Percentiles rank a stretch among this genome's conserved stretches.
Evolutionary conservation across 2,329 filamentous ascomycete genomes (phyloP).

Genomic region (Fusarium pseudonygamai): DNA sequence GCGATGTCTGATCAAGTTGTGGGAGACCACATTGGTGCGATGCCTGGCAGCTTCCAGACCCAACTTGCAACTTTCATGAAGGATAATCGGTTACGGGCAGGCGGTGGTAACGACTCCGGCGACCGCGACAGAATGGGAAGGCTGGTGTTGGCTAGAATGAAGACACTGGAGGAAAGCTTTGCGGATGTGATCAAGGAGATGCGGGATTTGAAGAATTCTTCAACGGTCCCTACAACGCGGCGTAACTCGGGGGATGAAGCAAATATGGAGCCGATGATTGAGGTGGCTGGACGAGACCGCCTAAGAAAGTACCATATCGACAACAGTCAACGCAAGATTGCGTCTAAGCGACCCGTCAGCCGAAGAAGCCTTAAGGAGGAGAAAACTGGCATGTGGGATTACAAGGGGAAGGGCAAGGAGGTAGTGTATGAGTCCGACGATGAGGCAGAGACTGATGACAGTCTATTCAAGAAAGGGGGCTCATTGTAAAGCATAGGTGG

Average conservation of each 20-base stretch:
- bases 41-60: slow-evolving; percentile 82
- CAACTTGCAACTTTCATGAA: slow-evolving; percentile 78
- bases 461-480: slow-evolving; percentile 50
- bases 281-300: slow-evolving; percentile 48
- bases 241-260: slow-evolving; percentile 60
- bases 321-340: slow-evolving; percentile 40
- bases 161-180: slow-evolving; percentile 90
- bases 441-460: slow-evolving; percentile 46
- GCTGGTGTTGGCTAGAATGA: slow-evolving; percentile 89
- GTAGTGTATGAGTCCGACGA: slow-evolving; percentile 51
- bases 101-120: slow-evolving; percentile 49
- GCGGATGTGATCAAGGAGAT: slow-evolving; percentile 86
- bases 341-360: slow-evolving; percentile 50
- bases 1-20: slow-evolving; percentile 75
- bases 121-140: slow-evolving; percentile 77
- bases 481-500: slow-evolving; percentile 50
- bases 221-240: slow-evolving; percentile 58
- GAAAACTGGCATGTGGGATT: slow-evolving; percentile 46
- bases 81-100: slow-evolving; percentile 61
- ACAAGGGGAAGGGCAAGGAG: slow-evolving; percentile 61
- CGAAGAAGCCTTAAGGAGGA: slow-evolving; percentile 55
- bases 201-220: slow-evolving; percentile 66
- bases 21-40: slow-evolving; percentile 67
- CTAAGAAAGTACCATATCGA: slow-evolving; percentile 39
- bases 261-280: slow-evolving; percentile 42